phyloP scores from a whole-genome alignment of 179 eudicot species.

The Gypsophila paniculata region DNA sequence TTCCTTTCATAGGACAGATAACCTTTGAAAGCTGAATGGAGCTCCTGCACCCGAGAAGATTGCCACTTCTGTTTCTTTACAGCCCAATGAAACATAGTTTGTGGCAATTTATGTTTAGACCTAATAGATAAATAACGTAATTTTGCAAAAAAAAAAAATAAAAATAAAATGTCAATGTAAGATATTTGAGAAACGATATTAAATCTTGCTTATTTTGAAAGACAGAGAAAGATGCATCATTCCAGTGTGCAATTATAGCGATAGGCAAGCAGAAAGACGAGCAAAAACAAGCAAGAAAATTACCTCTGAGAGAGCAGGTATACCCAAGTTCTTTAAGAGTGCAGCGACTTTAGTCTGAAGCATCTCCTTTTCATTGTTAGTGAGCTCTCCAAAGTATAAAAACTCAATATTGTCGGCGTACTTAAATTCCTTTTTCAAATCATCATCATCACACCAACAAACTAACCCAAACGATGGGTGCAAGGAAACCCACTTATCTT shows the following conservation, averaged over 20 bases:
- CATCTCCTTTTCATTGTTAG: constrained; percentile 47
- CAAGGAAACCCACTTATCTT: constrained; percentile 93
- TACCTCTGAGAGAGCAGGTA: constrained; percentile 88
- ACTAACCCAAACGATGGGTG: constrained; percentile 79
- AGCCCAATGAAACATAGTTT: neutral
- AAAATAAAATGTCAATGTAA: neutral
- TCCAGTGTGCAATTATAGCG: constrained; percentile 10
- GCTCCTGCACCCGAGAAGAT: constrained; percentile 27
- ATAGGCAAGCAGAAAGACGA: constrained; percentile 4
- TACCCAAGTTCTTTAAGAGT: constrained; percentile 53
- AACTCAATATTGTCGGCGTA: constrained; percentile 55
- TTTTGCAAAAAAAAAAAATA: neutral
- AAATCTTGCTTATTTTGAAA: constrained; percentile 5
- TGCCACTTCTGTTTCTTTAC: constrained; percentile 13
- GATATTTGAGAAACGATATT: neutral
- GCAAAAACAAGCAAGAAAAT: constrained; percentile 17
- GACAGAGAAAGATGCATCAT: neutral
- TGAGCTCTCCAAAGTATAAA: constrained; percentile 63
- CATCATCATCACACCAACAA: constrained; percentile 90
- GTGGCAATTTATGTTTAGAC: neutral
- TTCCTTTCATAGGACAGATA: constrained; percentile 26
- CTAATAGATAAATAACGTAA: neutral
- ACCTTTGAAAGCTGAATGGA: constrained; percentile 27
- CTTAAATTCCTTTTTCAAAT: constrained; percentile 67
- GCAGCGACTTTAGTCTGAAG: constrained; percentile 49